These are phyloP conservation scores for Fusarium musae DNA, from an alignment of 2,329 filamentous ascomycete genomes.

Conservation along the genomic window DNA sequence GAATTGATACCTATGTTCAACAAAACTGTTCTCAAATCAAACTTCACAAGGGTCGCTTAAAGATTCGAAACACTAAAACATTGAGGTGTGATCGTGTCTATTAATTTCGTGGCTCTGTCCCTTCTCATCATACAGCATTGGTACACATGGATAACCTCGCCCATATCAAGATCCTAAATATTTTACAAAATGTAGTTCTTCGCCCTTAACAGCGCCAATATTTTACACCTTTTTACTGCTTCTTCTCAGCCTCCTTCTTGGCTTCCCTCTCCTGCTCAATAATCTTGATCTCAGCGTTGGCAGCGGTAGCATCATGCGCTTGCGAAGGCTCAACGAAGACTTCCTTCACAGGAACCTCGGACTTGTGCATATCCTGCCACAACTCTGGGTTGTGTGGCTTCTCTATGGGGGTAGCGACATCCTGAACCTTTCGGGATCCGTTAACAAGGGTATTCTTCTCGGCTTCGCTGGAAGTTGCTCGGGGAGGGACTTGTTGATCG, in stretches of 20 bases:
- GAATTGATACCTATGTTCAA: conserved; percentile 21
- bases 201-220: not conserved
- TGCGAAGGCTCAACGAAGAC: conserved; percentile 17
- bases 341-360: conserved; percentile 23
- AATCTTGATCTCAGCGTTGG: conserved; percentile 41
- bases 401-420: conserved; percentile 25
- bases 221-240: conserved; percentile 9
- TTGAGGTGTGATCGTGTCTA: conserved; percentile 46
- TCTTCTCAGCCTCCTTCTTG: conserved; percentile 25
- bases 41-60: not conserved
- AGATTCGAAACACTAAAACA: not conserved
- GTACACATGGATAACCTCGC: conserved; percentile 37
- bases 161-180: conserved; percentile 30
- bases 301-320: conserved; percentile 47
- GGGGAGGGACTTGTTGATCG: not conserved
- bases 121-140: conserved; percentile 43
- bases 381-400: conserved; percentile 10
- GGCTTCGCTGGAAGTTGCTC: not conserved
- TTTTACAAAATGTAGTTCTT: conserved; percentile 40
- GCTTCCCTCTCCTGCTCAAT: conserved; percentile 30
- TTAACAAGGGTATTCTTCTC: conserved; percentile 1
- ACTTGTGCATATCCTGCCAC: conserved; percentile 25
- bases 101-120: conserved; percentile 36
- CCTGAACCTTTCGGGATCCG: conserved; percentile 19
- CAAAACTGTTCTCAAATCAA: not conserved